Conservation (phyloP, 2,329 filamentous ascomycete genomes). For the Biscogniauxia mediterranea region DNA sequence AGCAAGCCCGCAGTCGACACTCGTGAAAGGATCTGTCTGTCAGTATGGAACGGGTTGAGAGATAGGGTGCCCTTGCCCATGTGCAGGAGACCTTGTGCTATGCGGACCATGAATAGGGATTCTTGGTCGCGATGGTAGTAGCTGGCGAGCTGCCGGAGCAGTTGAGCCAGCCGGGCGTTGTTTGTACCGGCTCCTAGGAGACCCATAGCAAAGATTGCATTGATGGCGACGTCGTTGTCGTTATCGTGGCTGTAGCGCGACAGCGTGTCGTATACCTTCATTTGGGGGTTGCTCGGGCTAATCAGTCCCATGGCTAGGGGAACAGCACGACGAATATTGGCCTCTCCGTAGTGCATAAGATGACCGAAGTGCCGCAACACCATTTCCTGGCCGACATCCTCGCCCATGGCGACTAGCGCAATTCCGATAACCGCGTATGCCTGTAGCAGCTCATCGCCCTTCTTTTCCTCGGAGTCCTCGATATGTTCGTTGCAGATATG, state of each 20-base stretch:
- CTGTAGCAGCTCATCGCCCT: conserved; percentile 91
- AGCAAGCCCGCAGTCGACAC: conserved; percentile 88
- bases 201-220: conserved; percentile 99
- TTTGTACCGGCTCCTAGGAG: conserved; percentile 95
- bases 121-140: conserved; percentile 98
- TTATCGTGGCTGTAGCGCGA: conserved; percentile 98
- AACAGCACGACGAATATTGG: conserved; percentile 95
- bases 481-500: conserved; percentile 98
- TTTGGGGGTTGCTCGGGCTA: conserved; percentile 96
- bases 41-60: conserved; percentile 98
- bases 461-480: conserved; percentile 91
- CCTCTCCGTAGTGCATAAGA: conserved; percentile 97
- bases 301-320: conserved; percentile 95
- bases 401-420: conserved; percentile 93
- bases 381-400: conserved; percentile 98
- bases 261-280: conserved; percentile 99
- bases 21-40: conserved; percentile 89
- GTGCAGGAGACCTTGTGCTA: conserved; percentile 93
- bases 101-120: conserved; percentile 97
- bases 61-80: conserved; percentile 99
- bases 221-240: conserved; percentile 96
- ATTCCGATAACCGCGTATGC: conserved; percentile 94
- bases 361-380: conserved; percentile 95
- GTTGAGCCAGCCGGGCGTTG: conserved; percentile 92
- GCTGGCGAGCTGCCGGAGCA: conserved; percentile 89